Percentiles rank a stretch among this genome's conserved stretches.
Conservation (phyloP, 495 filamentous ascomycete genomes). For the Xylaria cubensis region DNA sequence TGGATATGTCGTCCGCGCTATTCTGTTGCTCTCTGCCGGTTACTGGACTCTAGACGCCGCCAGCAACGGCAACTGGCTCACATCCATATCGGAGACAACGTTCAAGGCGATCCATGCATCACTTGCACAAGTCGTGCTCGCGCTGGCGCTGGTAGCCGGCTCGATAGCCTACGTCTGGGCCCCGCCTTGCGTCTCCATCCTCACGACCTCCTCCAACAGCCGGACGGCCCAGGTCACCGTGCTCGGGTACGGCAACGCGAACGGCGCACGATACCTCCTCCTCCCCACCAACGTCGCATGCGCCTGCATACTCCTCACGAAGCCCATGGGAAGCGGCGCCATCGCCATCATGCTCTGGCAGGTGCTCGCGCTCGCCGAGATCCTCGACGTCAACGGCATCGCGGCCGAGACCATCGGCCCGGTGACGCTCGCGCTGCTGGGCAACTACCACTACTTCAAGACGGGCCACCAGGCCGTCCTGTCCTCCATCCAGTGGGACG, state of each 20-base stretch:
- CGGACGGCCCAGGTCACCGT: constrained; percentile 67
- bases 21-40: constrained; percentile 74
- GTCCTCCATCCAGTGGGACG: constrained; percentile 92
- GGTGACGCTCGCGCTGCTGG: constrained; percentile 80
- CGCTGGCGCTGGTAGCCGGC: constrained; percentile 71
- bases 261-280: constrained; percentile 90
- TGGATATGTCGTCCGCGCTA: constrained; percentile 76
- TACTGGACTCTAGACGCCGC: constrained; percentile 93
- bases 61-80: constrained; percentile 87
- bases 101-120: constrained; percentile 77
- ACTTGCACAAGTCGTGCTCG: constrained; percentile 77
- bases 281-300: constrained; percentile 79
- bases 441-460: constrained; percentile 94
- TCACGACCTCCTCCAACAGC: constrained; percentile 46
- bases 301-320: constrained; percentile 80
- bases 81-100: constrained; percentile 56
- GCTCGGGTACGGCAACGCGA: constrained; percentile 87
- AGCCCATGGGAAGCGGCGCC: constrained; percentile 91
- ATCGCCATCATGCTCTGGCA: constrained; percentile 82
- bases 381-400: constrained; percentile 79
- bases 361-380: constrained; percentile 85
- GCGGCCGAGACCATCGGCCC: constrained; percentile 78
- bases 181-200: constrained; percentile 74
- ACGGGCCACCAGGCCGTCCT: constrained; percentile 95
- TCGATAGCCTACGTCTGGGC: constrained; percentile 75